Percentiles rank a stretch among this genome's conserved stretches.
These are phyloP conservation scores for Paracoccidioides brasiliensis DNA, from an alignment of 2,329 filamentous ascomycete genomes.

Conservation along the genomic window DNA sequence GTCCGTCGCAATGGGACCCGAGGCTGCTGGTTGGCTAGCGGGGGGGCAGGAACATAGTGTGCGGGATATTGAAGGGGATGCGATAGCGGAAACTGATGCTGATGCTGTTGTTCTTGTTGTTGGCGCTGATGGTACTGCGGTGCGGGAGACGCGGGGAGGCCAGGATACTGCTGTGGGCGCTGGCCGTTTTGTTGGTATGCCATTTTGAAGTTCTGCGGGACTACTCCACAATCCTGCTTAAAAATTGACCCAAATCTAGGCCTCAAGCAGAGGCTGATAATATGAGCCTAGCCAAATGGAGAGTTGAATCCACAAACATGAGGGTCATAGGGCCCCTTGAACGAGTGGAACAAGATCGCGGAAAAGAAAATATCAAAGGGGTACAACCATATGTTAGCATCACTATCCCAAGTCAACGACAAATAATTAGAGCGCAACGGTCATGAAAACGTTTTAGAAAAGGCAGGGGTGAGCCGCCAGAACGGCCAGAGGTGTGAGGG, in stretches of 20 bases:
- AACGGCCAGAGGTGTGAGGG: too few relatives aligned
- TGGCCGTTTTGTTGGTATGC: constrained; percentile 44
- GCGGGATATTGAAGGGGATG: constrained; percentile 18
- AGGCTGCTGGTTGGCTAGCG: constrained; percentile 28
- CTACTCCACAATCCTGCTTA: not conserved
- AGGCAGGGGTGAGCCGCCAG: too few relatives aligned
- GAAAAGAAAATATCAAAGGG: not conserved
- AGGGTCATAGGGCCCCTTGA: not conserved
- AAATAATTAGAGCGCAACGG: not conserved
- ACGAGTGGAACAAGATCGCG: not conserved
- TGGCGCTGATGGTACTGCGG: not conserved
- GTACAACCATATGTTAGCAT: not conserved
- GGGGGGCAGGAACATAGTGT: constrained; percentile 30
- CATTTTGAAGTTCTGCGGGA: constrained; percentile 26
- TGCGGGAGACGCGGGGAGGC: constrained; percentile 19
- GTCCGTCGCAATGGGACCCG: constrained; percentile 39
- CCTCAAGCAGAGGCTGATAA: not conserved
- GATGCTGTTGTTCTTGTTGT: not conserved
- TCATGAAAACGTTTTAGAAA: not conserved
- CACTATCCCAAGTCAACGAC: not conserved
- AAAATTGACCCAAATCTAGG: not conserved
- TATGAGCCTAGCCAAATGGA: not conserved
- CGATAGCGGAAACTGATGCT: not conserved
- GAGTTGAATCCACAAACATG: not conserved
- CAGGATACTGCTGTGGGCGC: constrained; percentile 29